Conservation (phyloP, 225 moss, liverwort and hornwort genomes). For the Pleurozium schreberi region DNA sequence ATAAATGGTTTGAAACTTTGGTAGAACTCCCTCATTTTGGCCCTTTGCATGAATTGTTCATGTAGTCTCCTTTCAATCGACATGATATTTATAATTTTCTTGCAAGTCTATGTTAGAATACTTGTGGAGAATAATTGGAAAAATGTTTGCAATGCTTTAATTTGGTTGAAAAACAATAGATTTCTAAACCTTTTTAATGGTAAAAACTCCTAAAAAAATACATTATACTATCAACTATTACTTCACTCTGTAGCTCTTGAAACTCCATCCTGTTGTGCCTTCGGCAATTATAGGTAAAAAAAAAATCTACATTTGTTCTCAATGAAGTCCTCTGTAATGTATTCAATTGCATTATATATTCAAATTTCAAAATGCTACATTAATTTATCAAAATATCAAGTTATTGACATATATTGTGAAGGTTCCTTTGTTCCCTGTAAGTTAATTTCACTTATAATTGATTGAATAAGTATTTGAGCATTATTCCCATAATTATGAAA, state of each 20-base stretch:
- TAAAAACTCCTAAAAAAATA: background rate
- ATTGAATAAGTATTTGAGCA: background rate
- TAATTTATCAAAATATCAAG: background rate
- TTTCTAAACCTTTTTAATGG: background rate
- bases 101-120: background rate
- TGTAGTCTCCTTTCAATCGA: background rate
- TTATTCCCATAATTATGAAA: fast-evolving
- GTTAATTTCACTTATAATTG: background rate
- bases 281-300: background rate
- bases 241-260: background rate
- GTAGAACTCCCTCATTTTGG: background rate
- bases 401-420: background rate
- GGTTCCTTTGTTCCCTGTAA: background rate
- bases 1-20: background rate
- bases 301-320: background rate
- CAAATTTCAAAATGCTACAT: background rate
- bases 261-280: fast-evolving
- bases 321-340: background rate
- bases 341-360: background rate
- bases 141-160: background rate
- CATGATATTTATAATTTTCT: background rate
- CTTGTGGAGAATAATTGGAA: background rate
- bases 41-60: fast-evolving
- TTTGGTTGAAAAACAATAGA: background rate
- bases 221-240: background rate